phyloP scores from a whole-genome alignment of 768 basidiomycete genomes.

The Ramaria sp. region DNA sequence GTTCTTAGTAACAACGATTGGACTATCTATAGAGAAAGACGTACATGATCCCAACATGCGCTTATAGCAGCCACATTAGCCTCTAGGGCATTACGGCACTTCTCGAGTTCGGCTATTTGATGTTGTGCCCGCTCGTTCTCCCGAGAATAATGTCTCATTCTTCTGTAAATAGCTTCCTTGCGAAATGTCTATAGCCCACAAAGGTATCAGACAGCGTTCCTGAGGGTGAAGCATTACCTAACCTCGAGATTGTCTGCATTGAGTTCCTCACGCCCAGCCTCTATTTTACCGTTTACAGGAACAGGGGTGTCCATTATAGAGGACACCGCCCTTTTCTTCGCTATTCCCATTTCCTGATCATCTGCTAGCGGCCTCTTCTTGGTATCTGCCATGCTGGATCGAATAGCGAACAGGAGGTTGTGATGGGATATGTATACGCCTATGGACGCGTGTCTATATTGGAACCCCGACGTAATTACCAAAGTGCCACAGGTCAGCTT shows the following conservation, averaged over 20 bases:
- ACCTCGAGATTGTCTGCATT: conserved; percentile 53
- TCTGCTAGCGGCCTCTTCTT: conserved; percentile 14
- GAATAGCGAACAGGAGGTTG: background rate
- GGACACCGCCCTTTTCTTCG: conserved; percentile 20
- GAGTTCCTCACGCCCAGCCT: conserved; percentile 14
- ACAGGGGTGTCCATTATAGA: conserved; percentile 15
- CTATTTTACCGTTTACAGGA: conserved; percentile 15
- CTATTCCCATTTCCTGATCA: conserved; percentile 12
- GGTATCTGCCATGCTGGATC: background rate
- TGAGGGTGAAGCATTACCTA: background rate
- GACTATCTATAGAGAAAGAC: conserved; percentile 3
- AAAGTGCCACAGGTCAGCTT: background rate
- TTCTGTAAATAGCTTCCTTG: conserved; percentile 77
- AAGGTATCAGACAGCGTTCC: too few relatives aligned
- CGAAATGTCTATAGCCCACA: conserved; percentile 49
- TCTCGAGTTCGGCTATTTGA: conserved; percentile 55
- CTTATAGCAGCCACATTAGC: conserved; percentile 64
- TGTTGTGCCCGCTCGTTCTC: conserved; percentile 56
- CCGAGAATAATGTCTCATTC: conserved; percentile 75
- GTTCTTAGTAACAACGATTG: conserved; percentile 1
- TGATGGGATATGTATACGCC: background rate
- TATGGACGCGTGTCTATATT: background rate
- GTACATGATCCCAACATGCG: conserved; percentile 72
- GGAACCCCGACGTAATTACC: background rate
- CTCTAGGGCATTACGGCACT: conserved; percentile 54